Percentiles rank a stretch among this genome's conserved stretches.
These are phyloP conservation scores for Pythium myriotylum DNA, from an alignment of 352 stramenopile species.

Conservation along the genomic window DNA sequence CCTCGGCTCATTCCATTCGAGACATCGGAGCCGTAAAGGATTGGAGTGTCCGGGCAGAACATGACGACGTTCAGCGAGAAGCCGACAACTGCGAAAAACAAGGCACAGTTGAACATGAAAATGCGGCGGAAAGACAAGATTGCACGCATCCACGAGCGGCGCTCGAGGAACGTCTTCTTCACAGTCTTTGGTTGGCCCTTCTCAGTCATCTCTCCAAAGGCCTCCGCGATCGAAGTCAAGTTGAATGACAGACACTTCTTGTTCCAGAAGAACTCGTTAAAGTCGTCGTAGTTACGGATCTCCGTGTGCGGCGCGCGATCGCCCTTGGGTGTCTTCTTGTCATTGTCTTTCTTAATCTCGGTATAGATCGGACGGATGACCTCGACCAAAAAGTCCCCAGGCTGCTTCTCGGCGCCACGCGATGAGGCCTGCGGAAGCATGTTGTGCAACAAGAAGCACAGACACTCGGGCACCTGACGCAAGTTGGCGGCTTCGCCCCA, in stretches of 20 bases:
- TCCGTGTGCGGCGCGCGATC: slow-evolving; percentile 65
- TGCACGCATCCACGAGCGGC: slow-evolving; percentile 72
- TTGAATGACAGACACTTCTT: slow-evolving; percentile 86
- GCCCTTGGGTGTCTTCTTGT: slow-evolving; percentile 85
- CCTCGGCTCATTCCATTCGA: slow-evolving; percentile 42
- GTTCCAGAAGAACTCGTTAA: slow-evolving; percentile 89
- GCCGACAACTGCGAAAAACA: slow-evolving; percentile 65
- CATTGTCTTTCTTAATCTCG: slow-evolving; percentile 84
- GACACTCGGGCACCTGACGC: slow-evolving; percentile 70
- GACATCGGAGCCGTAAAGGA: slow-evolving; percentile 68
- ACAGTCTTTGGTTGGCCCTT: slow-evolving; percentile 79
- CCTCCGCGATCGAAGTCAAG: slow-evolving; percentile 55
- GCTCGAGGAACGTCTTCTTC: slow-evolving; percentile 85
- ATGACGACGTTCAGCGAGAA: slow-evolving; percentile 77
- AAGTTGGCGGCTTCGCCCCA: slow-evolving; percentile 88
- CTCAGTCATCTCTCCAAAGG: slow-evolving; percentile 73
- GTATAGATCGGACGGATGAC: slow-evolving; percentile 80
- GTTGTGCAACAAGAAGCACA: slow-evolving; percentile 80
- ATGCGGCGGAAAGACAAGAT: slow-evolving; percentile 80
- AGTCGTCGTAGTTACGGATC: slow-evolving; percentile 88
- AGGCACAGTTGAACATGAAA: slow-evolving; percentile 74
- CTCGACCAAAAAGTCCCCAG: slow-evolving; percentile 68
- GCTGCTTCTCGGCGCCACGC: slow-evolving; percentile 57
- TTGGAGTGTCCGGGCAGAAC: slow-evolving; percentile 73
- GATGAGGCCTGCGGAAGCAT: slow-evolving; percentile 70